These are phyloP conservation scores for Sphenostylis stenocarpa DNA, from an alignment of 306 rosid species.

Conservation along the genomic window DNA sequence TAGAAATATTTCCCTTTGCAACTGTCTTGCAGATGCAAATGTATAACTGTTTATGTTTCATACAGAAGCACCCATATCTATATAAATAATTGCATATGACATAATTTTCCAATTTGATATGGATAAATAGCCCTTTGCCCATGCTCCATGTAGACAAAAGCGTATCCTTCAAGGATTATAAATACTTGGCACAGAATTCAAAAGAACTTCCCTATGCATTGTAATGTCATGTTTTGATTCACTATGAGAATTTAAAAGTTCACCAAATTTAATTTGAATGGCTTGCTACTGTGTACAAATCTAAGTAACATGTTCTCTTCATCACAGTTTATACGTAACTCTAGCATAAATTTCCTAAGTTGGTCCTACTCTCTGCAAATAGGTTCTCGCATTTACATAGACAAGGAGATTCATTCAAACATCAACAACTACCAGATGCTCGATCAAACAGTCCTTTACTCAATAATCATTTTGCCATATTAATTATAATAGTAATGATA, in stretches of 20 bases:
- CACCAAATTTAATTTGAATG: not conserved
- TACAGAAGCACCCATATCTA: not conserved
- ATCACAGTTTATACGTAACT: not conserved
- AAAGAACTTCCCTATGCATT: not conserved
- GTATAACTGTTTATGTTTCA: not conserved
- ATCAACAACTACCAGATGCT: conserved; percentile 6
- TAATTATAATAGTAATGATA: not conserved
- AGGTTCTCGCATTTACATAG: not conserved
- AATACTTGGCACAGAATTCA: not conserved
- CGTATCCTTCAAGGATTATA: not conserved
- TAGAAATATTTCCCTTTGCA: not conserved
- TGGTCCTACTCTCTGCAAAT: not conserved
- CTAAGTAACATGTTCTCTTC: not conserved
- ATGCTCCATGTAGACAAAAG: not conserved
- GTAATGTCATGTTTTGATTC: not conserved
- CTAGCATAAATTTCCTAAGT: not conserved
- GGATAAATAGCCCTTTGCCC: not conserved
- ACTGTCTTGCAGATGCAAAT: not conserved
- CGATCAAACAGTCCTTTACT: conserved; percentile 1
- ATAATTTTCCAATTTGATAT: not conserved
- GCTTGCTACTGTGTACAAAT: not conserved
- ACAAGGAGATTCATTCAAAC: conserved; percentile 8
- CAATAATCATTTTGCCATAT: not conserved
- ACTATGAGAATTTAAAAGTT: not conserved
- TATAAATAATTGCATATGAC: not conserved